A percentile compares a stretch with the other conserved stretches of the same genome.
Conservation (phyloP, 768 basidiomycete genomes). For the Clathrus columnatus region DNA sequence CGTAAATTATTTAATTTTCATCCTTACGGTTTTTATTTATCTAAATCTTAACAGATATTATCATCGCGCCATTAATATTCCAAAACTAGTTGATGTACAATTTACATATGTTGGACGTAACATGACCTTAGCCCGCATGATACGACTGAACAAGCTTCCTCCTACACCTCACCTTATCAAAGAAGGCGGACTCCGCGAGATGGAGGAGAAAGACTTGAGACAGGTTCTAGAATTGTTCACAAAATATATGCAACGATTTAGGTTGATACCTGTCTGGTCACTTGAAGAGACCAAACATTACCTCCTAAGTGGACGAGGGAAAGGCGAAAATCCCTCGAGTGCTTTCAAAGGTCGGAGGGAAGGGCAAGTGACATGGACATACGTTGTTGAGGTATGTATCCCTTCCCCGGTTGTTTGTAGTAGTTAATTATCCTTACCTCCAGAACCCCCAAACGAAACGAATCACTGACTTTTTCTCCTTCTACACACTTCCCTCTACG, state of each 20-base stretch:
- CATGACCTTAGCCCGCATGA: conserved; percentile 89
- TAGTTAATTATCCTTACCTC: too few relatives aligned
- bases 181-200: conserved; percentile 67
- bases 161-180: conserved; percentile 32
- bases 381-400: conserved; percentile 78
- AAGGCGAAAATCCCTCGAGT: conserved; percentile 37
- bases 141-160: conserved; percentile 63
- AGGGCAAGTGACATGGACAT: conserved; percentile 90
- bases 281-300: conserved; percentile 79
- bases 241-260: conserved; percentile 79
- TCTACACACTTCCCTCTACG: conserved; percentile 93
- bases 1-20: conserved; percentile 16
- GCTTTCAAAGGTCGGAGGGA: conserved; percentile 40
- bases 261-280: conserved; percentile 66
- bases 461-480: conserved; percentile 94
- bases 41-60: conserved; percentile 50
- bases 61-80: conserved; percentile 86
- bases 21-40: conserved; percentile 3
- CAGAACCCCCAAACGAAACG: conserved; percentile 75
- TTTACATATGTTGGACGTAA: conserved; percentile 84
- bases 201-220: conserved; percentile 70
- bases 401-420: too few relatives aligned
- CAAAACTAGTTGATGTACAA: conserved; percentile 82
- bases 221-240: conserved; percentile 62
- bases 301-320: conserved; percentile 77